phyloP scores from a whole-genome alignment of 2,329 filamentous ascomycete genomes.

The Colletotrichum filicis region DNA sequence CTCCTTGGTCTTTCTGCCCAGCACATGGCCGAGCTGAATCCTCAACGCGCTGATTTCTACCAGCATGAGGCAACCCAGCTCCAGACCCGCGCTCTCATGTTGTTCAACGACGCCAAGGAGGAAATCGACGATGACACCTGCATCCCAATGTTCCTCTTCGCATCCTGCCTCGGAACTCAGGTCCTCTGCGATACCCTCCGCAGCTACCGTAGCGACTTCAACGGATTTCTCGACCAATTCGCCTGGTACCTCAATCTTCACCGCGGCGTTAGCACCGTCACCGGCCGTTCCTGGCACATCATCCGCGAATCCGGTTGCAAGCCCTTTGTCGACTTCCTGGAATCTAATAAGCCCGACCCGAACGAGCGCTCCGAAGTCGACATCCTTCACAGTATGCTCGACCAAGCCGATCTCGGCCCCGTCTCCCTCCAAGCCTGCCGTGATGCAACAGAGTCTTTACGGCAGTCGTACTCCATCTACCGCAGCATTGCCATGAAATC shows the following conservation, averaged over 20 bases:
- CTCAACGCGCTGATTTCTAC: conserved; percentile 38
- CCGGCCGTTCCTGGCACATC: conserved; percentile 46
- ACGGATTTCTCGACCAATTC: conserved; percentile 52
- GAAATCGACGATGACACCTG: conserved; percentile 43
- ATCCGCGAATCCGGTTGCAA: conserved; percentile 49
- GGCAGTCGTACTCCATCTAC: conserved; percentile 48
- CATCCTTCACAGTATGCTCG: conserved; percentile 16
- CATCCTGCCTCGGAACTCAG: conserved; percentile 42
- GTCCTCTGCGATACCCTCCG: conserved; percentile 30
- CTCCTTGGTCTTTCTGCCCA: conserved; percentile 50
- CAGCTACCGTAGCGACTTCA: conserved; percentile 50
- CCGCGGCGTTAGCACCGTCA: conserved; percentile 53
- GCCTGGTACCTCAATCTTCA: conserved; percentile 54
- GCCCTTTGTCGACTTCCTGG: conserved; percentile 35
- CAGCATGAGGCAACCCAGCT: conserved; percentile 44
- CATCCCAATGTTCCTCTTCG: conserved; percentile 57
- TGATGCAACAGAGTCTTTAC: conserved; percentile 43
- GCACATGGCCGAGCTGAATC: conserved; percentile 44
- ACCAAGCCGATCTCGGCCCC: conserved; percentile 37
- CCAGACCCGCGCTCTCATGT: conserved; percentile 42
- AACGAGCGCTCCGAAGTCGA: conserved; percentile 46
- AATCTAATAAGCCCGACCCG: conserved; percentile 39
- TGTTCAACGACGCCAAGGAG: conserved; percentile 43
- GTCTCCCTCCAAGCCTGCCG: conserved; percentile 43
- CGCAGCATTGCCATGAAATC: conserved; percentile 38